Percentiles rank a stretch among this genome's conserved stretches.
These are phyloP conservation scores for Scytalidium lignicola DNA, from an alignment of 2,329 filamentous ascomycete genomes.

Conservation along the genomic window DNA sequence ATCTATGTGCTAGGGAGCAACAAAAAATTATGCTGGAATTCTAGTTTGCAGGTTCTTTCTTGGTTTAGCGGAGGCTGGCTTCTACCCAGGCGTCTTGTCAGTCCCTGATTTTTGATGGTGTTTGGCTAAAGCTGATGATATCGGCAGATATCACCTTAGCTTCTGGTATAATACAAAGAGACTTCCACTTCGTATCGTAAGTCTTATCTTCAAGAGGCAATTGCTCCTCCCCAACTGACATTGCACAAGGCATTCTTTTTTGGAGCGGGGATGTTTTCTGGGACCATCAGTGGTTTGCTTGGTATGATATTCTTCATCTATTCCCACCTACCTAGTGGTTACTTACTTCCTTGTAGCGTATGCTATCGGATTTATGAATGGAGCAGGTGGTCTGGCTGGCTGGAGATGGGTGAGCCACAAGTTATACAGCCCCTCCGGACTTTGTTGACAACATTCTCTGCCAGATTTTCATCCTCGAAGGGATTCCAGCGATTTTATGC, in stretches of 20 bases:
- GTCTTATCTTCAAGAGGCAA: neutral
- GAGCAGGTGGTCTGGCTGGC: conserved; percentile 16
- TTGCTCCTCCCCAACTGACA: neutral
- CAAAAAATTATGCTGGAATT: conserved; percentile 14
- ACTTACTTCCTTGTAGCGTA: conserved; percentile 28
- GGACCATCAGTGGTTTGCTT: conserved; percentile 26
- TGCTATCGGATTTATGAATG: conserved; percentile 25
- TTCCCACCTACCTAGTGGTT: neutral
- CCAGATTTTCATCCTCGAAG: conserved; percentile 24
- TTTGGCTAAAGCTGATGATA: neutral
- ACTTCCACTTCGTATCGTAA: conserved; percentile 27
- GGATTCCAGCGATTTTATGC: conserved; percentile 39
- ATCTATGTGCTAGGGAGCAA: conserved; percentile 17
- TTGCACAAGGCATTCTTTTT: conserved; percentile 25
- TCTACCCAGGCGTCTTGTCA: conserved; percentile 13
- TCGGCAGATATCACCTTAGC: conserved; percentile 20
- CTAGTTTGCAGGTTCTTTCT: conserved; percentile 15
- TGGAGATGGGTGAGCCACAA: conserved; percentile 23
- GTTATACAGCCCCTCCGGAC: conserved; percentile 27
- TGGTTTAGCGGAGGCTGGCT: conserved; percentile 15
- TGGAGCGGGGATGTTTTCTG: conserved; percentile 28
- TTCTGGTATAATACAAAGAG: conserved; percentile 30
- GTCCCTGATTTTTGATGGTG: neutral
- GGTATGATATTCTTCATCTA: conserved; percentile 4
- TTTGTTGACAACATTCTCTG: neutral